Conservation (phyloP, 2,329 filamentous ascomycete species). For the Ceratocystiopsis minuta region DNA sequence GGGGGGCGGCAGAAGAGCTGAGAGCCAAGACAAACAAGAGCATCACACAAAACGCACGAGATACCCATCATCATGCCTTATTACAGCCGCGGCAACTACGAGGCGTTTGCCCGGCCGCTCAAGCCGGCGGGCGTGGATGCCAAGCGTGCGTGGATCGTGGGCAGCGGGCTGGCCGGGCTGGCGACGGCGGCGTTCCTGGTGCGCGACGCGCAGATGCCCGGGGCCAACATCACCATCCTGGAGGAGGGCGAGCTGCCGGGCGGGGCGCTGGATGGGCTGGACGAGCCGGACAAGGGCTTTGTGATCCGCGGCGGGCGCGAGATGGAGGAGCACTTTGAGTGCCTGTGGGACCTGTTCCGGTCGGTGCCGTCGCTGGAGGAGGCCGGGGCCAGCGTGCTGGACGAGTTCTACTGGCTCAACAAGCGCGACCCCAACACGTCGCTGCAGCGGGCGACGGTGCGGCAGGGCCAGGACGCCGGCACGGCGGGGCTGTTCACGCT, state of each 20-base stretch:
- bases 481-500: conserved; percentile 13
- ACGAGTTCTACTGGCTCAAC: conserved; percentile 17
- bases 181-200: conserved; percentile 19
- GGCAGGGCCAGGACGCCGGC: conserved; percentile 12
- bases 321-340: conserved; percentile 17
- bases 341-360: conserved; percentile 16
- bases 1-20: too few species aligned
- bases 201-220: conserved; percentile 16
- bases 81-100: conserved; percentile 12
- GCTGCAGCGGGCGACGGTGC: conserved; percentile 14
- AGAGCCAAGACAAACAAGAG: too few species aligned
- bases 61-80: too few species aligned
- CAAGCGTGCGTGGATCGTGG: conserved; percentile 17
- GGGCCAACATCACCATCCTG: conserved; percentile 17
- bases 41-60: too few species aligned
- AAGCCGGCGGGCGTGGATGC: conserved; percentile 10
- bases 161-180: conserved; percentile 17
- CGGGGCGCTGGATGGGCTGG: conserved; percentile 14
- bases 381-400: conserved; percentile 13
- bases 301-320: conserved; percentile 18
- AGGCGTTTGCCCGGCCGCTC: conserved; percentile 10
- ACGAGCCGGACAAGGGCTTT: conserved; percentile 17
- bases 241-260: conserved; percentile 15
- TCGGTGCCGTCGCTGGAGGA: conserved; percentile 14
- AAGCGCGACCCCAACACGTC: conserved; percentile 12